These are phyloP conservation scores for Mycena latifolia DNA, from an alignment of 768 basidiomycete species.

Conservation along the genomic window DNA sequence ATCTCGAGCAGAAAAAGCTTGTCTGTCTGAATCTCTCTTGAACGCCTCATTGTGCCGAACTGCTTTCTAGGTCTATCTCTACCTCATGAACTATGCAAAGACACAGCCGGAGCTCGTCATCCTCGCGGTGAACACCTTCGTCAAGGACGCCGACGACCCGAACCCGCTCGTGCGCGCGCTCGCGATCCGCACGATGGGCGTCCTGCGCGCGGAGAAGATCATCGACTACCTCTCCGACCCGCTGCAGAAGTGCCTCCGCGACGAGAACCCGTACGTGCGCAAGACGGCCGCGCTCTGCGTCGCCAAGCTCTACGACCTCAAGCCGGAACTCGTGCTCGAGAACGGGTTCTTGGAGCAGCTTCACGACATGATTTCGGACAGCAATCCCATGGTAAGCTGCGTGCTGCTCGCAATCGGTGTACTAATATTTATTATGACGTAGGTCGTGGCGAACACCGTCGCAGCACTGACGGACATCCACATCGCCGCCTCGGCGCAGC, in stretches of 20 bases:
- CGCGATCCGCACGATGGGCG: constrained; percentile 98
- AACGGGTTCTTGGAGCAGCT: constrained; percentile 93
- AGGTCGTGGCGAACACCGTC: constrained; percentile 98
- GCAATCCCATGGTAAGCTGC: constrained; percentile 91
- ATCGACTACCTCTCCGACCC: constrained; percentile 99
- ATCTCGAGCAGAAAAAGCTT: constrained; percentile 99
- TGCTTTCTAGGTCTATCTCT: no score
- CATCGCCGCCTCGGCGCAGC: constrained; percentile 69
- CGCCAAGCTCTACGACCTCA: constrained; percentile 97
- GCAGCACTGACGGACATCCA: constrained; percentile 95
- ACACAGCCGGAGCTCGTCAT: constrained; percentile 93
- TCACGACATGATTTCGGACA: constrained; percentile 94
- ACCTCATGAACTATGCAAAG: constrained; percentile 99
- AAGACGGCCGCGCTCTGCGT: constrained; percentile 98
- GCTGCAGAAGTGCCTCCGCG: constrained; percentile 89
- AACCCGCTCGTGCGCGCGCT: constrained; percentile 97
- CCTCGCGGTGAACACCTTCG: constrained; percentile 98
- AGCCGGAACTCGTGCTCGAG: constrained; percentile 94
- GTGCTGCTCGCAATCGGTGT: no score
- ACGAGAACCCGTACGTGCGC: constrained; percentile 98
- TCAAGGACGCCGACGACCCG: constrained; percentile 96
- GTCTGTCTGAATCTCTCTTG: no score
- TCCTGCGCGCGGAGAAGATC: constrained; percentile 97
- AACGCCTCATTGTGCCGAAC: no score
- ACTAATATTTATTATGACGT: no score